These are phyloP conservation scores for Hypomyces perniciosus DNA, from an alignment of 2,329 filamentous ascomycete genomes.

Conservation along the genomic window DNA sequence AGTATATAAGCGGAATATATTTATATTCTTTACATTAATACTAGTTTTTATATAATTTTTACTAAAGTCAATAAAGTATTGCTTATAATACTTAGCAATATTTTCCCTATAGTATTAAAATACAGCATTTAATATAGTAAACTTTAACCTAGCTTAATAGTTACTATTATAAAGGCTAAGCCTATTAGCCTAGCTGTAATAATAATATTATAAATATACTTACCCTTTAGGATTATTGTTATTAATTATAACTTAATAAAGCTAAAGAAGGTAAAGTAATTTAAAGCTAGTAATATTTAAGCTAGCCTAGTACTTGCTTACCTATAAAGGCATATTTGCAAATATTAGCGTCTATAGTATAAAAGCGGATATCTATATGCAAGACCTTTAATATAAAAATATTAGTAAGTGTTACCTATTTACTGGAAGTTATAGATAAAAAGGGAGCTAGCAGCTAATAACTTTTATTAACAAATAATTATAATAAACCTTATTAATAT, in stretches of 20 bases:
- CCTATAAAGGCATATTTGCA: constrained; percentile 46
- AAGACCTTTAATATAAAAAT: constrained; percentile 49
- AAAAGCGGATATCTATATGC: constrained; percentile 45
- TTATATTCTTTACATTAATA: constrained; percentile 43
- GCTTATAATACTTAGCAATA: constrained; percentile 48
- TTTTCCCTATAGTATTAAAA: constrained; percentile 51
- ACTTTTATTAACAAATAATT: constrained; percentile 28
- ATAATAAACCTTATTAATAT: constrained; percentile 43
- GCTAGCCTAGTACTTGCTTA: constrained; percentile 47
- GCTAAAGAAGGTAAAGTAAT: constrained; percentile 37
- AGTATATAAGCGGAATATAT: constrained; percentile 53
- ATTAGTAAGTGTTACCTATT: constrained; percentile 33
- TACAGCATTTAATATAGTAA: constrained; percentile 46
- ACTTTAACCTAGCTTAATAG: constrained; percentile 44
- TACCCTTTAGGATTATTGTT: constrained; percentile 46
- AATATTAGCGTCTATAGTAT: constrained; percentile 54
- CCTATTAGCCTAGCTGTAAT: constrained; percentile 50
- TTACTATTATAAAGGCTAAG: constrained; percentile 50
- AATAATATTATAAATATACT: constrained; percentile 48
- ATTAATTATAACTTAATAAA: constrained; percentile 45
- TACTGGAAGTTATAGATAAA: not conserved
- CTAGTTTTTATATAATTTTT: constrained; percentile 40
- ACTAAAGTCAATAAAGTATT: constrained; percentile 33
- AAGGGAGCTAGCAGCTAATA: no score
- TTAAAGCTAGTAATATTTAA: constrained; percentile 48